Conservation (phyloP, 2,329 filamentous ascomycete genomes). For the Cercospora berteroae region DNA sequence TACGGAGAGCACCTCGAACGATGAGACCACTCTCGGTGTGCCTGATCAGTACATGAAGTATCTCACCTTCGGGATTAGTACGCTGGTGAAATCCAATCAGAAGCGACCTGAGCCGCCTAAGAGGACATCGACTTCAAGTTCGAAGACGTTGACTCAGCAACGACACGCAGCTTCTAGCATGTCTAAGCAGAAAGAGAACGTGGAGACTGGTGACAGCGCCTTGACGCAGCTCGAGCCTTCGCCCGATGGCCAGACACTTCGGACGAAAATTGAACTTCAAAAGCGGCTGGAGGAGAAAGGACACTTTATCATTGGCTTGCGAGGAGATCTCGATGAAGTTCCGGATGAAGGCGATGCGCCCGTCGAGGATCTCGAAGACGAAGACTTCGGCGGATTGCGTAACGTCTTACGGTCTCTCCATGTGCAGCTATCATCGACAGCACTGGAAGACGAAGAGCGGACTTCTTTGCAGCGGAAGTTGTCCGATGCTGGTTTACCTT, state of each 20-base stretch:
- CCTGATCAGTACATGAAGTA: constrained; percentile 52
- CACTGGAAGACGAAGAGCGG: constrained; percentile 7
- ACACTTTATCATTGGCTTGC: constrained; percentile 66
- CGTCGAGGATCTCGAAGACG: constrained; percentile 31
- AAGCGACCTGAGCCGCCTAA: constrained; percentile 26
- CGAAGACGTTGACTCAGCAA: constrained; percentile 25
- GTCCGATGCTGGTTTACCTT: constrained; percentile 21
- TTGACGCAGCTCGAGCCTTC: constrained; percentile 35
- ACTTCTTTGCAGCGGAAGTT: constrained; percentile 22
- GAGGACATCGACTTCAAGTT: constrained; percentile 29
- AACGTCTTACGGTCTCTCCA: constrained; percentile 65
- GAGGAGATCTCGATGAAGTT: constrained; percentile 60
- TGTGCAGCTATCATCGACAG: constrained; percentile 49
- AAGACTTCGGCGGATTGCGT: constrained; percentile 44
- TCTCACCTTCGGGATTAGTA: constrained; percentile 48
- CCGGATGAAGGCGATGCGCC: constrained; percentile 44
- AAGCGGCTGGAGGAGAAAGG: constrained; percentile 47
- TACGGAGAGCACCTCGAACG: constrained; percentile 19
- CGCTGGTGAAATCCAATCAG: constrained; percentile 29
- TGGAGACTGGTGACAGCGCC: constrained; percentile 20
- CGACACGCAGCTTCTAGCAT: constrained; percentile 8
- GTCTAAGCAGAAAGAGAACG: constrained; percentile 10
- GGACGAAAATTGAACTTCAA: constrained; percentile 60
- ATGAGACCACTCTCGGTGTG: constrained; percentile 43
- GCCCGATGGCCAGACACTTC: constrained; percentile 48